Evolutionary conservation across 805 yeast genomes (phyloP), one percentile per base, ranked within the genome.

Genomic region (Suhomyces pyralidae): DNA sequence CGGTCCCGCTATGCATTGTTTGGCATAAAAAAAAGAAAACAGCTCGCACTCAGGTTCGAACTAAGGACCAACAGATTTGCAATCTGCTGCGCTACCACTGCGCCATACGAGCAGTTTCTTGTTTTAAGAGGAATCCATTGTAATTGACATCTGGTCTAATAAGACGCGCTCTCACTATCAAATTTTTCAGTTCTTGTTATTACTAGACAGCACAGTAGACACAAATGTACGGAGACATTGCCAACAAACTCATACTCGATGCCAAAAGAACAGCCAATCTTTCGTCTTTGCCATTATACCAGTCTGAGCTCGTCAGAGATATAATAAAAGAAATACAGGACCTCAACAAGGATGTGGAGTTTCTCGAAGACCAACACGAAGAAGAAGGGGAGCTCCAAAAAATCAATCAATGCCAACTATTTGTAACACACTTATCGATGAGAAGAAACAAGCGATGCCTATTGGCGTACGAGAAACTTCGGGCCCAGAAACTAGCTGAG

Each of bases 31-130:
- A 26, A 10, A 28, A 48, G 28, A 72, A 62, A 54, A 51, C 55
- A 87, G 94, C 90, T 85, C 82, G 86, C 85, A 81, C 90, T 86
- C 96, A 86, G 96, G 84, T 71, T 89, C 84, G 96, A 89, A 89
- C 96, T 86, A 84, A 86, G 91, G 94, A 89, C 96, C 96, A 87
- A 85, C 88, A 87, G 96, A 89, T 88, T 89, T 89, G 96, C 96
- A 89, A 89, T 89, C 96, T 86, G 90, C 91, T 87, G 94, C 96
- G 92, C 94, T 88, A 88, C 96, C 94, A 85, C 94, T 88, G 92
- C 91, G 96, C 96, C 91, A 88, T 79, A 80, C 85, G 78, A 81
- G 84, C 86, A 62, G 25, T 28, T 42, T 42, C 30, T 17, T 22
- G 45, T 1, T 12, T 10, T 17, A 22, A 14, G 10, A 20, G 15